phyloP scores from a whole-genome alignment of 352 stramenopile genomes.

The Pythium dissotocum region DNA sequence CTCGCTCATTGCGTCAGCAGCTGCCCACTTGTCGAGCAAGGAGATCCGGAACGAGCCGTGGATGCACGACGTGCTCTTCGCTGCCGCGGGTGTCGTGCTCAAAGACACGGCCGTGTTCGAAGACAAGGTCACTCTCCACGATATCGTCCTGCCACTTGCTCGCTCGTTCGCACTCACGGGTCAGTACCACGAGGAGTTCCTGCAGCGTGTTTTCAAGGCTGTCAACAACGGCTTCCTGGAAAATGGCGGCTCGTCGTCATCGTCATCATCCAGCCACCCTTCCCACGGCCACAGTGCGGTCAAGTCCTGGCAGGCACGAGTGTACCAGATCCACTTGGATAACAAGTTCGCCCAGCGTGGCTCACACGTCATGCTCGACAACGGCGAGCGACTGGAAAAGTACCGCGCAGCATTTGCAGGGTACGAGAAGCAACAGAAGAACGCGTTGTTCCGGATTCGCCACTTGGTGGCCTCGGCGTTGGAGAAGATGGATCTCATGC shows the following conservation, averaged over 20 bases:
- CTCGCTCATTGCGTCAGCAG: constrained; percentile 47
- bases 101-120: constrained; percentile 18
- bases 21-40: constrained; percentile 52
- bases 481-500: constrained; percentile 49
- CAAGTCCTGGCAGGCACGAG: constrained; percentile 24
- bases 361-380: constrained; percentile 37
- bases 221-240: constrained; percentile 46
- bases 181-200: constrained; percentile 57
- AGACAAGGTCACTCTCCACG: constrained; percentile 13
- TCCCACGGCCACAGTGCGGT: constrained; percentile 1
- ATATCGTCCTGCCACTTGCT: constrained; percentile 47
- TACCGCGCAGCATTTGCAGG: constrained; percentile 48
- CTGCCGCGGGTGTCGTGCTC: constrained; percentile 39
- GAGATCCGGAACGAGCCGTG: constrained; percentile 50
- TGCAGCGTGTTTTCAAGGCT: constrained; percentile 42
- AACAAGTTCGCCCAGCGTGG: constrained; percentile 39
- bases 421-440: constrained; percentile 53
- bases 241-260: constrained; percentile 17
- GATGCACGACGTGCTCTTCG: constrained; percentile 47
- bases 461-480: constrained; percentile 60
- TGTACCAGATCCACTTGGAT: constrained; percentile 73
- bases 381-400: constrained; percentile 27
- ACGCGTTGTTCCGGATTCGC: constrained; percentile 54
- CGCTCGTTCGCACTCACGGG: constrained; percentile 54
- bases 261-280: constrained; percentile 24